Percentiles rank a stretch among this genome's conserved stretches.
Conservation (phyloP, 1,284 basidiomycete genomes). For the Cryptococcus sp. region DNA sequence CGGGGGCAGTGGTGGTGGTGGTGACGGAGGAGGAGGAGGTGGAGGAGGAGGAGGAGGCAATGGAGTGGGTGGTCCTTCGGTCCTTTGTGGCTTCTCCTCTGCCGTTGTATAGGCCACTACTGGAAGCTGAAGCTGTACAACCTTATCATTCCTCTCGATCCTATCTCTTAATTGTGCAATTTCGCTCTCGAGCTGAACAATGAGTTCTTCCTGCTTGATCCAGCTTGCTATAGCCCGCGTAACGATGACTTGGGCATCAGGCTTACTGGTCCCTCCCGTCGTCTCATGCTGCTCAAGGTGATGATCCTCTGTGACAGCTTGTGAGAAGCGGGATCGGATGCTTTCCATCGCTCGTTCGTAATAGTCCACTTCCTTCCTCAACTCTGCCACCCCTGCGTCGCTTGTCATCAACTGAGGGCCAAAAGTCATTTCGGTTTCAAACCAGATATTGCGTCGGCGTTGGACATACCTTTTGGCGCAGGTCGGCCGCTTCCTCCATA, state of each 20-base stretch:
- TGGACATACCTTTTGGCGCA: slow-evolving; percentile 64
- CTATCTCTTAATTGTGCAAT: slow-evolving; percentile 5
- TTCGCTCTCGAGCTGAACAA: slow-evolving; percentile 61
- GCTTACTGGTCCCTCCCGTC: slow-evolving; percentile 32
- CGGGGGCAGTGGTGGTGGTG: slow-evolving; percentile 1
- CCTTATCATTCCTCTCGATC: too few relatives aligned
- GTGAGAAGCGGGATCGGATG: slow-evolving; percentile 69
- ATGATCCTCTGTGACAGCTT: neutral
- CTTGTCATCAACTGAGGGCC: slow-evolving; percentile 59
- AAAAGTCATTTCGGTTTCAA: slow-evolving; percentile 4
- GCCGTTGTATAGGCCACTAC: slow-evolving; percentile 4
- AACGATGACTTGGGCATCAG: slow-evolving; percentile 72
- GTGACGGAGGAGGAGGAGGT: slow-evolving; percentile 6
- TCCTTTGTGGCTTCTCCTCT: too few relatives aligned
- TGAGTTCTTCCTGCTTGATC: slow-evolving; percentile 69
- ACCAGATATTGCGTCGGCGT: neutral
- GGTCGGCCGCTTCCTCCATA: slow-evolving; percentile 71
- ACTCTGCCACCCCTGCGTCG: slow-evolving; percentile 58
- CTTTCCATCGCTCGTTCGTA: slow-evolving; percentile 81
- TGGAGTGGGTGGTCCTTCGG: slow-evolving; percentile 10
- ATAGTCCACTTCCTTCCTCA: slow-evolving; percentile 72
- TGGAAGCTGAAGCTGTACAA: neutral
- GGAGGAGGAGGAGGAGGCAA: slow-evolving; percentile 7
- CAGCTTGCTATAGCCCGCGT: slow-evolving; percentile 69
- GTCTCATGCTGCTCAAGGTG: neutral